Percentiles rank a stretch among this genome's conserved stretches.
phyloP scores from a whole-genome alignment of 345 rosid species.

The Euphorbia tirucalli region DNA sequence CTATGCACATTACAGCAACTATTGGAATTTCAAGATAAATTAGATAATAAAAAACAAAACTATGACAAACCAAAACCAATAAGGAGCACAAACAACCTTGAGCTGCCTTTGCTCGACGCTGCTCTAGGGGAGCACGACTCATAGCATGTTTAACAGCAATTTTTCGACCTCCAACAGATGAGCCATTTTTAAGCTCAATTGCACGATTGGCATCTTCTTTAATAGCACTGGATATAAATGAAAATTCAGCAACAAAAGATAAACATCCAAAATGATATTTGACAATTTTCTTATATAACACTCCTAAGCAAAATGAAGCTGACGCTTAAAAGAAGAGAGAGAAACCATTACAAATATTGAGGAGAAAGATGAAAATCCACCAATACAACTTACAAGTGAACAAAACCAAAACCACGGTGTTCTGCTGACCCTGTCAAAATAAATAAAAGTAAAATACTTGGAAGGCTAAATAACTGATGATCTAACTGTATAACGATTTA shows the following conservation, averaged over 20 bases:
- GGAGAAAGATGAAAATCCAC: background rate
- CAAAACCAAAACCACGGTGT: slow-evolving; percentile 77
- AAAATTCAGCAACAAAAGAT: background rate
- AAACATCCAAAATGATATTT: background rate
- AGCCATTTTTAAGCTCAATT: slow-evolving; percentile 66
- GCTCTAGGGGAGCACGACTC: slow-evolving; percentile 70
- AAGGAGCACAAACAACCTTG: slow-evolving; percentile 40
- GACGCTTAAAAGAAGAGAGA: background rate
- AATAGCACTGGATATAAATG: slow-evolving; percentile 59
- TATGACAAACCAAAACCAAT: slow-evolving; percentile 3
- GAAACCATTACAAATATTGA: too few relatives aligned
- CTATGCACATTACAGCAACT: background rate
- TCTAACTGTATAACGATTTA: background rate
- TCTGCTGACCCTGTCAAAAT: slow-evolving; percentile 60
- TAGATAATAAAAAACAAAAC: background rate
- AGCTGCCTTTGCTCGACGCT: slow-evolving; percentile 61
- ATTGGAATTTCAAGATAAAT: background rate
- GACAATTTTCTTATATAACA: background rate
- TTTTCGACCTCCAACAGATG: slow-evolving; percentile 71
- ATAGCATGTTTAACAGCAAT: slow-evolving; percentile 78
- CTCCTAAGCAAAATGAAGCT: background rate
- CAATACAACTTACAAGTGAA: slow-evolving; percentile 64
- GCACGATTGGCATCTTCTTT: slow-evolving; percentile 80
- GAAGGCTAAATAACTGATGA: background rate
- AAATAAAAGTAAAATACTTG: background rate